Conservation (phyloP, 441 rosid genomes). For the Mallotus repandus region DNA sequence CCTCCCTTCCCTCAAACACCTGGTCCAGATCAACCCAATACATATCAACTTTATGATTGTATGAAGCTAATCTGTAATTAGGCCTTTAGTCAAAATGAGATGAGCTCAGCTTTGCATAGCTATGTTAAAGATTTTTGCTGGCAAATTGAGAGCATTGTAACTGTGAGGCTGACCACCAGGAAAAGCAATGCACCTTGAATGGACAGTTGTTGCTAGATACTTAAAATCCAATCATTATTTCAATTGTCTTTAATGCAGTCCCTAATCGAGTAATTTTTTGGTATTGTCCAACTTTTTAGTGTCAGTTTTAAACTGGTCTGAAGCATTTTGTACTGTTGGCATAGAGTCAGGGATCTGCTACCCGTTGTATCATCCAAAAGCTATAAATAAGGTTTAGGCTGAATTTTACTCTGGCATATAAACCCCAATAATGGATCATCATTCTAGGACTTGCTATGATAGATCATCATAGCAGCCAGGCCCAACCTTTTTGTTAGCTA, state of each 20-base stretch:
- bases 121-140: not conserved
- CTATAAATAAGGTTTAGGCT: not conserved
- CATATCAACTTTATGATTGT: not conserved
- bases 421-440: not conserved
- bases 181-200: not conserved
- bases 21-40: not conserved
- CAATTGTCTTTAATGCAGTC: not conserved
- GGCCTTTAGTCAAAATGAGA: not conserved
- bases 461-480: not conserved
- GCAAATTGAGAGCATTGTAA: not conserved
- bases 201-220: not conserved
- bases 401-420: not conserved
- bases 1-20: too few species aligned
- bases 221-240: not conserved
- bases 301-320: not conserved
- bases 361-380: not conserved
- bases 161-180: not conserved
- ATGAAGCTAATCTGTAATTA: not conserved
- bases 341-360: too few species aligned
- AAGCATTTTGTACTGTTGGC: too few species aligned
- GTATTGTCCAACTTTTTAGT: not conserved
- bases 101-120: not conserved
- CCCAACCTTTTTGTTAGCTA: too few species aligned
- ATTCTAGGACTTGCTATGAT: too few species aligned
- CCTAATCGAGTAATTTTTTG: not conserved